Conservation (phyloP, 176 grass and related monocot genomes). For the Musa acuminata region DNA sequence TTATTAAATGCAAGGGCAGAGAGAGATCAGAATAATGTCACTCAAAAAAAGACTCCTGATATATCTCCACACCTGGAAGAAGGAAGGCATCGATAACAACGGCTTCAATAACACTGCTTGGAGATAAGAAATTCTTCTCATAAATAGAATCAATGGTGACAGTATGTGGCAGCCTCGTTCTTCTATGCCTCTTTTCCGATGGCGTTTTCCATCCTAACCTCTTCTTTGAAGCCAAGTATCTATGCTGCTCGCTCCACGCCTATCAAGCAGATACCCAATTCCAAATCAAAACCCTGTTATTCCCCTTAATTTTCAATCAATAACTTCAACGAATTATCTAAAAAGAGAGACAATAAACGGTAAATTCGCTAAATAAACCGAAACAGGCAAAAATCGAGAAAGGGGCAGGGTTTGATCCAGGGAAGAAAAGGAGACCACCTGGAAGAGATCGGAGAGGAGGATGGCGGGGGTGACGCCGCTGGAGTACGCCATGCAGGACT, state of each 20-base stretch:
- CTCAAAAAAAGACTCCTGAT: neutral
- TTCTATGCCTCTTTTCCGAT: constrained; percentile 47
- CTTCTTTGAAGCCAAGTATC: constrained; percentile 56
- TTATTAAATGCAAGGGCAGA: neutral
- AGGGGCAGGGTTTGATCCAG: neutral
- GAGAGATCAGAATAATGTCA: neutral
- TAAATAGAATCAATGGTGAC: constrained; percentile 68
- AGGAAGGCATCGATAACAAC: constrained; percentile 55
- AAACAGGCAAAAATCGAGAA: neutral
- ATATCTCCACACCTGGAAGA: constrained; percentile 57
- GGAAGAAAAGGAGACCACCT: constrained; percentile 24
- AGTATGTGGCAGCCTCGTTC: constrained; percentile 50
- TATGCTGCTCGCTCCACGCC: constrained; percentile 81
- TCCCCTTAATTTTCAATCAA: neutral
- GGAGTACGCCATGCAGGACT: constrained; percentile 68
- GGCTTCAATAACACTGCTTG: constrained; percentile 62
- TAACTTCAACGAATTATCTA: neutral
- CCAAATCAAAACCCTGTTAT: neutral
- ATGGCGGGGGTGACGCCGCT: constrained; percentile 82
- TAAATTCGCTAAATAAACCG: neutral
- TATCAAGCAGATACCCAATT: constrained; percentile 19
- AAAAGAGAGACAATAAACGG: neutral
- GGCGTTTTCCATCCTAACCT: constrained; percentile 50
- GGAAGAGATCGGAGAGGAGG: constrained; percentile 86
- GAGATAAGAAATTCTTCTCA: constrained; percentile 86